These are phyloP conservation scores for Penicillium pulvis DNA, from an alignment of 495 filamentous ascomycete genomes.

Conservation along the genomic window DNA sequence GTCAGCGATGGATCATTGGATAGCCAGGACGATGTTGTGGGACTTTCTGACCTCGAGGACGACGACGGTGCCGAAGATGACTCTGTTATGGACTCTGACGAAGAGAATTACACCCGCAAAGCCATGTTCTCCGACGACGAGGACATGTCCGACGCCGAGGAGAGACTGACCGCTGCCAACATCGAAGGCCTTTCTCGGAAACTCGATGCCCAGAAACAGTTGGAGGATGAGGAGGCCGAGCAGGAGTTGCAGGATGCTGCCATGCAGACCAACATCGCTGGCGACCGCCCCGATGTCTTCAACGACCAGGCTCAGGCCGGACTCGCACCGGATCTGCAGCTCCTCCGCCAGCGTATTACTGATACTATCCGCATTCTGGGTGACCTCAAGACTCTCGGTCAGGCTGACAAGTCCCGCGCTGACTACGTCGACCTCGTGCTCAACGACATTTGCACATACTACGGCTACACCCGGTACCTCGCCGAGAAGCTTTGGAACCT, in stretches of 20 bases:
- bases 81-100: slow-evolving; percentile 76
- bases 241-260: slow-evolving; percentile 74
- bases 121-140: slow-evolving; percentile 95
- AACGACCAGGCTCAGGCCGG: slow-evolving; percentile 60
- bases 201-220: slow-evolving; percentile 68
- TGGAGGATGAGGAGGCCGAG: slow-evolving; percentile 69
- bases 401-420: slow-evolving; percentile 75
- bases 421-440: slow-evolving; percentile 86
- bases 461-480: slow-evolving; percentile 82
- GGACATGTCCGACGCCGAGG: slow-evolving; percentile 83
- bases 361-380: slow-evolving; percentile 91
- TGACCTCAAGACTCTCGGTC: slow-evolving; percentile 76
- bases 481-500: slow-evolving; percentile 87
- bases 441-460: slow-evolving; percentile 92
- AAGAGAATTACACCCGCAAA: slow-evolving; percentile 54
- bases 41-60: slow-evolving; percentile 56
- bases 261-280: slow-evolving; percentile 91
- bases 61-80: slow-evolving; percentile 47
- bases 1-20: slow-evolving; percentile 51
- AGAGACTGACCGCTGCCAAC: slow-evolving; percentile 92
- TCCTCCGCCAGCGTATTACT: slow-evolving; percentile 86
- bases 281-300: slow-evolving; percentile 74
- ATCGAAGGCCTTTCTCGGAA: slow-evolving; percentile 87
- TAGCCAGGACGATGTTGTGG: slow-evolving; percentile 54
- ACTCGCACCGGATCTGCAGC: slow-evolving; percentile 83